Evolutionary conservation across 305 asterid species (phyloP).

Genomic region (Solanum hybrid): DNA sequence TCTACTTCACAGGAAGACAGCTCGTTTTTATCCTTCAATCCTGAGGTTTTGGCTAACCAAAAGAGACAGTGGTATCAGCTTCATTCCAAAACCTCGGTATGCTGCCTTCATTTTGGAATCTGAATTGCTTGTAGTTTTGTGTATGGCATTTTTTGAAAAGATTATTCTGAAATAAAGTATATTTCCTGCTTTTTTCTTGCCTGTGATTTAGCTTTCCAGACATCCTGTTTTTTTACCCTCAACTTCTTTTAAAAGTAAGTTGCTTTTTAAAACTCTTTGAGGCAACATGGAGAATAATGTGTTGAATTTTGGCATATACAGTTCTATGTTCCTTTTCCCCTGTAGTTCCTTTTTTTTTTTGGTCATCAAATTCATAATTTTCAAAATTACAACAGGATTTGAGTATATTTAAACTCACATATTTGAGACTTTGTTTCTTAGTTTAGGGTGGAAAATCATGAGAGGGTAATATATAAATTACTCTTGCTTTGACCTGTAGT

Average conservation of each 20-base stretch:
- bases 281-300: neutral
- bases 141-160: neutral
- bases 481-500: neutral
- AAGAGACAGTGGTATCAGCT: constrained; percentile 90
- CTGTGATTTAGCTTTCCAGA: neutral
- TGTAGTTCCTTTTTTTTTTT: neutral
- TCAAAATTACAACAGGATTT: neutral
- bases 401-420: neutral
- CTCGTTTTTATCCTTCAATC: constrained; percentile 49
- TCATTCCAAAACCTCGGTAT: constrained; percentile 68
- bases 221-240: neutral
- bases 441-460: neutral
- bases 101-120: constrained; percentile 7
- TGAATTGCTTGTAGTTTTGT: neutral
- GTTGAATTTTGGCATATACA: neutral
- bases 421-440: neutral
- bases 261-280: neutral
- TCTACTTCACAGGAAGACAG: constrained; percentile 38
- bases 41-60: constrained; percentile 89
- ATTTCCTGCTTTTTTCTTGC: neutral
- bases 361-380: neutral
- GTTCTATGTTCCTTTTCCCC: neutral
- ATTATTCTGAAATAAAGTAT: neutral
- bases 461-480: neutral
- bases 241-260: neutral